phyloP scores from a whole-genome alignment of 176 grass and related monocot genomes.

The Pontederia crassipes region DNA sequence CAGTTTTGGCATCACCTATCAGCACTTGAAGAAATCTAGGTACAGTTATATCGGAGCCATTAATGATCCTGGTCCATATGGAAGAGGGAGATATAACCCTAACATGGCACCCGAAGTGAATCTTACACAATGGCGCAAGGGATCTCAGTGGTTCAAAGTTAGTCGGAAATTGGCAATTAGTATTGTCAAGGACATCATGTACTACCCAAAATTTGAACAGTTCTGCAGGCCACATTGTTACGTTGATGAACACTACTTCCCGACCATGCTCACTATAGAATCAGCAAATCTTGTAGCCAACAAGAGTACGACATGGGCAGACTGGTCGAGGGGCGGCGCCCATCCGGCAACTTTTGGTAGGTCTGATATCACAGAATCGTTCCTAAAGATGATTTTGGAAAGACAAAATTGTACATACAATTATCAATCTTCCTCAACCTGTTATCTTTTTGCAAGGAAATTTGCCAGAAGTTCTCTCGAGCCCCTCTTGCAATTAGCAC shows the following conservation, averaged over 20 bases:
- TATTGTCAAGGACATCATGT: conserved; percentile 5
- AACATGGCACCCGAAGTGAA: conserved; percentile 2
- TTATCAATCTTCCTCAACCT: conserved; percentile 31
- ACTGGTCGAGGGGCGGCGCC: conserved; percentile 84
- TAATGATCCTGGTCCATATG: conserved; percentile 1
- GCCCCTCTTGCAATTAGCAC: conserved; percentile 53
- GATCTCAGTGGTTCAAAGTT: conserved; percentile 17
- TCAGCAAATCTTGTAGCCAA: conserved; percentile 52
- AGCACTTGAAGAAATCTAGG: conserved; percentile 2
- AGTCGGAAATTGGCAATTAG: conserved; percentile 10
- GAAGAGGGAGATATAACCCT: conserved; percentile 7
- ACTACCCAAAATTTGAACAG: conserved; percentile 8
- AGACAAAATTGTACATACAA: conserved; percentile 60
- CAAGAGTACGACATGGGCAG: conserved; percentile 69
- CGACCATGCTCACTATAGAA: conserved; percentile 59
- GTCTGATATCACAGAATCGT: conserved; percentile 43
- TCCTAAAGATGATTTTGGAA: conserved; percentile 43
- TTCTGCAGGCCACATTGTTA: conserved; percentile 17
- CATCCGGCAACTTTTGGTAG: conserved; percentile 89
- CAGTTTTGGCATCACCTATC: not conserved
- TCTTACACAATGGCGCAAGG: conserved; percentile 11
- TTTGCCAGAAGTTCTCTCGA: conserved; percentile 64
- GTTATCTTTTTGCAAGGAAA: conserved; percentile 73
- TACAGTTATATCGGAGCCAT: conserved; percentile 5
- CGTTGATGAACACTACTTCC: conserved; percentile 16